phyloP scores from a whole-genome alignment of 805 yeast species.

The Cyberlindnera americana region DNA sequence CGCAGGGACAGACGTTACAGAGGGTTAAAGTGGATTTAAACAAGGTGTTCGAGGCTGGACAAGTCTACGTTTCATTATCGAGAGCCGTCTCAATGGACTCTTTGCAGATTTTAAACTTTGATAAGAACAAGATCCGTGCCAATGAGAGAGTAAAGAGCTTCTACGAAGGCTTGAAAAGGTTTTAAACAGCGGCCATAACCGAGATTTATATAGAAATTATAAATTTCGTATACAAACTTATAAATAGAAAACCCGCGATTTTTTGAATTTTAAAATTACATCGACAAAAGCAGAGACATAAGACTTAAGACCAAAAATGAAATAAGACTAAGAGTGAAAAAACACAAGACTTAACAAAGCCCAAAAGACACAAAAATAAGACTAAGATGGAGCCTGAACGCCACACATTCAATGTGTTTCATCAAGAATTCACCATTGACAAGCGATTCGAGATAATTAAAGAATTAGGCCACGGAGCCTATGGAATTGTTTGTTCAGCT shows the following conservation, averaged over 20 bases:
- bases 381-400: constrained; percentile 35
- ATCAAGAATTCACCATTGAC: constrained; percentile 92
- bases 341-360: background rate
- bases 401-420: constrained; percentile 61
- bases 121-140: constrained; percentile 52
- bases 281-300: too few relatives aligned
- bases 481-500: constrained; percentile 96
- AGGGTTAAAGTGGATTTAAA: constrained; percentile 66
- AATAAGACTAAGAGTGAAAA: background rate
- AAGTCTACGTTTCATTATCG: constrained; percentile 77
- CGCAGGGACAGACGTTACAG: constrained; percentile 80
- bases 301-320: too few relatives aligned
- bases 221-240: too few relatives aligned
- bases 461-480: constrained; percentile 97
- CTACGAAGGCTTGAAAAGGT: constrained; percentile 43
- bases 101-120: constrained; percentile 64
- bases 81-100: constrained; percentile 68
- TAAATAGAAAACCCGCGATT: too few relatives aligned
- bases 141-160: constrained; percentile 59
- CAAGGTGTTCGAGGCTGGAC: constrained; percentile 74
- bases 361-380: too few relatives aligned
- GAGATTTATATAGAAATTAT: too few relatives aligned
- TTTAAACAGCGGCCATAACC: background rate
- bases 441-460: constrained; percentile 82
- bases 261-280: too few relatives aligned